These are phyloP conservation scores for Chrysoporthe cubensis DNA, from an alignment of 2,329 filamentous ascomycete genomes.

Conservation along the genomic window DNA sequence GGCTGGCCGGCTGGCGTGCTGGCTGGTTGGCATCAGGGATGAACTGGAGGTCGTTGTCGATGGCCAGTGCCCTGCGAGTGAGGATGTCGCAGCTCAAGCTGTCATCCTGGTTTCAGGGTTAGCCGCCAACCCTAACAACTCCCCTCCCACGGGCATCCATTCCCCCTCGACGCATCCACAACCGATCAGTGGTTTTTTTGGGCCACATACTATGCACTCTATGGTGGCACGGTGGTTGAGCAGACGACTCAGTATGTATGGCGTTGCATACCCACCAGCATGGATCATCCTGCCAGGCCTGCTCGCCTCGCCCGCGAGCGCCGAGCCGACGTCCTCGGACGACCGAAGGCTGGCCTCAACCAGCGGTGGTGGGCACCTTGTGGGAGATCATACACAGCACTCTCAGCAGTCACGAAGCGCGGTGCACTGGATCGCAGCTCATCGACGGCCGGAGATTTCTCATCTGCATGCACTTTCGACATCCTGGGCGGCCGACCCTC, in stretches of 20 bases:
- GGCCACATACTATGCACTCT: not conserved
- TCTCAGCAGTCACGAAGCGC: not conserved
- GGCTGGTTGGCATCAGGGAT: not conserved
- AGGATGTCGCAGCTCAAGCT: not conserved
- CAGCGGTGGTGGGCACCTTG: not conserved
- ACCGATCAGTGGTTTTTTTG: not conserved
- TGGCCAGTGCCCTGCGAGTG: not conserved
- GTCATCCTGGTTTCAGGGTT: not conserved
- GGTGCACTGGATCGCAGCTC: not conserved
- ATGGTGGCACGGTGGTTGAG: no score
- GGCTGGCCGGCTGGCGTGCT: not conserved
- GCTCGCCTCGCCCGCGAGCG: not conserved
- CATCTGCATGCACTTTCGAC: slow-evolving; percentile 11
- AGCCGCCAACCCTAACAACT: no score
- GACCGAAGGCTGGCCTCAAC: not conserved
- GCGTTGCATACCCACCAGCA: not conserved
- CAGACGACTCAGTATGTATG: no score
- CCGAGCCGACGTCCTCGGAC: slow-evolving; percentile 14
- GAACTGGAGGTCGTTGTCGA: not conserved
- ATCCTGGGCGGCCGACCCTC: not conserved
- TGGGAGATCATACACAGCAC: not conserved
- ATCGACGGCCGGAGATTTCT: not conserved
- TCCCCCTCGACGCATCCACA: not conserved
- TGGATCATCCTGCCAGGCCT: not conserved
- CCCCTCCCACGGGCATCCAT: not conserved